Evolutionary conservation across 1,139 yeast genomes (phyloP), one percentile per base, ranked within the genome.

Genomic region (Kurtzmaniella quercitrusa): DNA sequence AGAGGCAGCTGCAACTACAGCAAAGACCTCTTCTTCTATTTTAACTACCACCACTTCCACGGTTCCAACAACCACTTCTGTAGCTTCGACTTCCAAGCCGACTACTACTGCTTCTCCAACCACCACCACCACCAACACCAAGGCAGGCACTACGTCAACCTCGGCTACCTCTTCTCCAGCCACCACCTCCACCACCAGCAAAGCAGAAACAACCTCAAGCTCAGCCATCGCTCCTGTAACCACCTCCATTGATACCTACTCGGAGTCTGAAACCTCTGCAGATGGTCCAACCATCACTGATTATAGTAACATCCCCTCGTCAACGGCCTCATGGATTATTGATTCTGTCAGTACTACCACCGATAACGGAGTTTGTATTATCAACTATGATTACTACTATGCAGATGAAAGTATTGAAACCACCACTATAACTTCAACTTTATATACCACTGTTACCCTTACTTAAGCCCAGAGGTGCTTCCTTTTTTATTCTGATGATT

Each of bases 331-430:
- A 8, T 70, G 74, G 71, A 56, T 70, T 31, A 67, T 72, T 42
- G 73, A 66, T 29, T 62, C 61, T 45, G 57, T 68, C 15, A 52
- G 62, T 34, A 72, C 77, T 18, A 55, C 64, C 34, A 55, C 62
- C 9, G 58, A 70, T 5, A 59, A 55, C 43, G 66, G 66, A 42
- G 68, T 69, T 18, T 73, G 78, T 51, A 52, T 62, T 39, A 71
- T 73, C 21, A 65, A 72, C 52, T 72, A 69, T 53, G 75, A 71
- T 52, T 73, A 70, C 57, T 70, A 72, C 54, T 60, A 58, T 38
- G 56, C 55, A 40, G 63, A 60, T 17, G 65, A 58, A 36, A 53
- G 47, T 34, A 19, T 37, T 11, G 63, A 69, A 38, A 68, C 74
- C 12, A 53, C 59, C 34, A 68, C 73, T 3, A 57, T 66, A 34